These are phyloP conservation scores for Leucogyrophana mollusca DNA, from an alignment of 768 basidiomycete species.

Conservation along the genomic window DNA sequence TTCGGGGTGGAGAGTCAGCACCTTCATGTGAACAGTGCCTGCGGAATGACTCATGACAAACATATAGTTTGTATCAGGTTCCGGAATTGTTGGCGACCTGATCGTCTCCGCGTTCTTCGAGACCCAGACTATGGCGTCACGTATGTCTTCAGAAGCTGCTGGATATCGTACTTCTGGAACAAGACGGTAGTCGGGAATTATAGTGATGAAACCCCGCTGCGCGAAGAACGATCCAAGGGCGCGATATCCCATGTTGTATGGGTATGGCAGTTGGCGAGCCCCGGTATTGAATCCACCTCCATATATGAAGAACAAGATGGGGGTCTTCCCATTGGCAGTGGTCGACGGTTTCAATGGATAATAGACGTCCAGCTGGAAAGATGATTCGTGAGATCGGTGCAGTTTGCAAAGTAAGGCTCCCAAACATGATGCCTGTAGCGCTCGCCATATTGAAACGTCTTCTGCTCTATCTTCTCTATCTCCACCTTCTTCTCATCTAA, in stretches of 20 bases:
- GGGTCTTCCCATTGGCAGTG: slow-evolving; percentile 31
- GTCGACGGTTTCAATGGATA: slow-evolving; percentile 41
- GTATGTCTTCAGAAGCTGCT: slow-evolving; percentile 51
- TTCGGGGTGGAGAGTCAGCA: slow-evolving; percentile 39
- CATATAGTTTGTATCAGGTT: slow-evolving; percentile 40
- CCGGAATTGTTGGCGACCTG: slow-evolving; percentile 10
- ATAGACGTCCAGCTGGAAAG: slow-evolving; percentile 61
- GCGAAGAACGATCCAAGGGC: slow-evolving; percentile 64
- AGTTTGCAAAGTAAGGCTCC: background rate
- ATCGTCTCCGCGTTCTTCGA: slow-evolving; percentile 32
- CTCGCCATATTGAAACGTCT: slow-evolving; percentile 56
- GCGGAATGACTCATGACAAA: slow-evolving; percentile 63
- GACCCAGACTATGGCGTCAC: slow-evolving; percentile 58
- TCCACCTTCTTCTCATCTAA: slow-evolving; percentile 44
- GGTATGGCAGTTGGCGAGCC: slow-evolving; percentile 42
- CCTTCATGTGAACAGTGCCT: slow-evolving; percentile 50
- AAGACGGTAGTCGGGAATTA: slow-evolving; percentile 70
- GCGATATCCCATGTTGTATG: slow-evolving; percentile 52
- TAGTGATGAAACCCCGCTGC: slow-evolving; percentile 53
- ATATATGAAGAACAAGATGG: slow-evolving; percentile 63
- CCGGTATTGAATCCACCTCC: slow-evolving; percentile 64
- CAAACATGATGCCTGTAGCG: slow-evolving; percentile 38
- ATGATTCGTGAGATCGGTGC: background rate
- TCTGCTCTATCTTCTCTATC: slow-evolving; percentile 47
- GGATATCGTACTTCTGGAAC: slow-evolving; percentile 59